Evolutionary conservation across 768 basidiomycete species (phyloP).

Genomic region (Serendipita sp.): DNA sequence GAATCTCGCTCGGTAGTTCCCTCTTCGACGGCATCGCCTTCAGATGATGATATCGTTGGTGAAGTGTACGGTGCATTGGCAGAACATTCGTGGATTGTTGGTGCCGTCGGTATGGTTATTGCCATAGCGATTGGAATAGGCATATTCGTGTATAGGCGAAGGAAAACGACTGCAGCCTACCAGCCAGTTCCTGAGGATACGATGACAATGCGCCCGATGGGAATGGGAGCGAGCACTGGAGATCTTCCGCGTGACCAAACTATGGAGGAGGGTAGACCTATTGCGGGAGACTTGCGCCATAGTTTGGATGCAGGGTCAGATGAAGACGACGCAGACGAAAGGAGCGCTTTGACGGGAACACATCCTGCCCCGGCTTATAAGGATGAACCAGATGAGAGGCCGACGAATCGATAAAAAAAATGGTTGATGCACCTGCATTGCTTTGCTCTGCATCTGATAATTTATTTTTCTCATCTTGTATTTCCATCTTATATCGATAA

Average conservation of each 20-base stretch:
- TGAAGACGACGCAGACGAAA: constrained; percentile 32
- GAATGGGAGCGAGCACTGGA: constrained; percentile 19
- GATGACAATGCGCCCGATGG: constrained; percentile 58
- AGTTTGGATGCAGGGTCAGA: constrained; percentile 85
- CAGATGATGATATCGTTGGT: constrained; percentile 75
- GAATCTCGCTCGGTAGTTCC: constrained; percentile 51
- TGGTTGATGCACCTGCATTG: no score
- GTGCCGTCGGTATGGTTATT: constrained; percentile 59
- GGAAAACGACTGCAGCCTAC: constrained; percentile 32
- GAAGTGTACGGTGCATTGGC: constrained; percentile 56
- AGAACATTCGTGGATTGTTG: constrained; percentile 80
- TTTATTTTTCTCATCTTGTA: no score
- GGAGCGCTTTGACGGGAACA: background rate
- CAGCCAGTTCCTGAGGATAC: constrained; percentile 48
- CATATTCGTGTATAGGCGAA: constrained; percentile 68
- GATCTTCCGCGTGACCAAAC: constrained; percentile 15
- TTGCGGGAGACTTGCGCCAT: constrained; percentile 78
- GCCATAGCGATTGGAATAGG: constrained; percentile 54
- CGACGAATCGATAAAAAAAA: no score
- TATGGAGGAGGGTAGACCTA: constrained; percentile 22
- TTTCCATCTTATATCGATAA: no score
- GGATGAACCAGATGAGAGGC: no score
- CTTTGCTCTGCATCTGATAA: no score
- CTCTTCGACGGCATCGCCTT: constrained; percentile 35
- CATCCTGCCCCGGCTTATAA: no score